A percentile compares a stretch with the other conserved stretches of the same genome.
These are phyloP conservation scores for Hypoxylon sp. DNA, from an alignment of 2,329 filamentous ascomycete genomes.

Conservation along the genomic window DNA sequence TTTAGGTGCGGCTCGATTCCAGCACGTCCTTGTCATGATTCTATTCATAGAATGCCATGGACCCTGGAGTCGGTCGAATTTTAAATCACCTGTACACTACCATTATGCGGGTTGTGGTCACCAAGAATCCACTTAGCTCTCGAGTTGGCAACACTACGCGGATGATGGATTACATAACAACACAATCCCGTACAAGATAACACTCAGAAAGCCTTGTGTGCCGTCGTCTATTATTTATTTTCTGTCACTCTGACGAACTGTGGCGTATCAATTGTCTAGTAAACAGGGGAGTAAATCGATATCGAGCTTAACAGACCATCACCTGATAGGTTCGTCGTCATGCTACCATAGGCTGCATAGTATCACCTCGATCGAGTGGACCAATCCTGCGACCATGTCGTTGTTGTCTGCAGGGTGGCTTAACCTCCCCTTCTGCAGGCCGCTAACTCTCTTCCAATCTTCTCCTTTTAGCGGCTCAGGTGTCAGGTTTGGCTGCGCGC, in stretches of 20 bases:
- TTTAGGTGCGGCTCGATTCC: conserved; percentile 44
- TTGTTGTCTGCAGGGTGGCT: conserved; percentile 13
- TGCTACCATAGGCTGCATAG: conserved; percentile 29
- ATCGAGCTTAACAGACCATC: conserved; percentile 28
- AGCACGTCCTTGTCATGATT: conserved; percentile 33
- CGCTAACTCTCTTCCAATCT: conserved; percentile 33
- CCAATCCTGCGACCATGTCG: conserved; percentile 34
- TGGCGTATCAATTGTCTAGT: conserved; percentile 15
- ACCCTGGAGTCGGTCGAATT: conserved; percentile 26
- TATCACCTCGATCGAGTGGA: conserved; percentile 29
- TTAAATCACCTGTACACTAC: conserved; percentile 35
- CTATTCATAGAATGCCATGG: conserved; percentile 45
- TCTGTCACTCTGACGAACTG: conserved; percentile 6
- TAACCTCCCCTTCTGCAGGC: conserved; percentile 30
- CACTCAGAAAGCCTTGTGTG: conserved; percentile 7
- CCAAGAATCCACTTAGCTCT: conserved; percentile 22
- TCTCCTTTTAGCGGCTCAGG: conserved; percentile 33
- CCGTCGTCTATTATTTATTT: conserved; percentile 10
- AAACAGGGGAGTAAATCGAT: conserved; percentile 29
- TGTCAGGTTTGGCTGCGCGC: conserved; percentile 37
- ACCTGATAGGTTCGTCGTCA: conserved; percentile 34
- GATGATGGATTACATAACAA: conserved; percentile 19
- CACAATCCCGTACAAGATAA: conserved; percentile 1
- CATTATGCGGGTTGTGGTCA: conserved; percentile 37
- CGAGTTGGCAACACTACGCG: conserved; percentile 22